Evolutionary conservation across 345 rosid species (phyloP).

Genomic region (Moringa oleifera): DNA sequence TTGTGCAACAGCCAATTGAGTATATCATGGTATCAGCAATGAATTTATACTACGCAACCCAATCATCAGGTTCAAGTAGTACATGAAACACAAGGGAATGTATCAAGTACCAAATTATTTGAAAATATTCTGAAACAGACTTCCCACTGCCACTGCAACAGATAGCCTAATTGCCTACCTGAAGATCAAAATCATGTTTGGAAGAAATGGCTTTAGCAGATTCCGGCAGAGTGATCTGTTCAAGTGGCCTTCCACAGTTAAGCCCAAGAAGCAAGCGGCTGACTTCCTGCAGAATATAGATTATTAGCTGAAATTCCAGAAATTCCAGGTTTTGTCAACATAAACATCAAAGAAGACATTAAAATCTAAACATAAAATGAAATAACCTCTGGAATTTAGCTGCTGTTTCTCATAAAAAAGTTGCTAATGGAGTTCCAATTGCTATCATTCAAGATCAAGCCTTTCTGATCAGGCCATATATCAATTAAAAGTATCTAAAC

Average conservation of each 20-base stretch:
- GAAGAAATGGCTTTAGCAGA: slow-evolving; percentile 49
- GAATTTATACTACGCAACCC: too few species aligned
- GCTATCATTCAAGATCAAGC: neutral
- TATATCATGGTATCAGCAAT: too few species aligned
- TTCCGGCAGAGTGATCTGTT: slow-evolving; percentile 39
- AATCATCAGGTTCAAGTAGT: too few species aligned
- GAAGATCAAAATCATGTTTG: slow-evolving; percentile 73
- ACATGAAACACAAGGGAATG: neutral
- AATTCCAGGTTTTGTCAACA: neutral
- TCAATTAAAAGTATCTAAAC: too few species aligned
- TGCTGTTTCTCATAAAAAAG: slow-evolving; percentile 4
- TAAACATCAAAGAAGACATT: neutral
- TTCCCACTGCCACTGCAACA: neutral
- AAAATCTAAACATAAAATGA: neutral
- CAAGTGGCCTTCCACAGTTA: slow-evolving; percentile 65
- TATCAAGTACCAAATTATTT: neutral
- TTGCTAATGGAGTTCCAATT: neutral
- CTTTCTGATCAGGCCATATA: too few species aligned
- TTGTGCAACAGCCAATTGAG: neutral
- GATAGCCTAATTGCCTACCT: slow-evolving; percentile 30
- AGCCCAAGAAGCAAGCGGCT: slow-evolving; percentile 69
- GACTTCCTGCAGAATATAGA: slow-evolving; percentile 58
- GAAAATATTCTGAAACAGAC: neutral
- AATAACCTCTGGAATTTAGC: too few species aligned
- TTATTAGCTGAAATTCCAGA: slow-evolving; percentile 7